Evolutionary conservation across 768 basidiomycete genomes (phyloP).

Genomic region (Mycena leptocephala): DNA sequence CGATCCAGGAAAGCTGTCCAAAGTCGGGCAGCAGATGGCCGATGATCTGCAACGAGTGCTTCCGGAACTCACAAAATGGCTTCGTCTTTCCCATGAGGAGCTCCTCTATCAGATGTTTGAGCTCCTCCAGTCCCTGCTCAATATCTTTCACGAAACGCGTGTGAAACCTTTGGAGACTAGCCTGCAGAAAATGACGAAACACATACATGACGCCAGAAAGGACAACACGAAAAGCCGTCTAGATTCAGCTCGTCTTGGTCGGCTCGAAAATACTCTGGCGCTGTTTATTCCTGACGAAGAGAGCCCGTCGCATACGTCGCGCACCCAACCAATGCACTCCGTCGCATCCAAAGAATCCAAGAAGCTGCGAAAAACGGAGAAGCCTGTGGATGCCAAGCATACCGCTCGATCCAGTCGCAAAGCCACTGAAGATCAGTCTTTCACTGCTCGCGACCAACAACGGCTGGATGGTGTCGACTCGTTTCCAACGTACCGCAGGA

Average conservation of each 20-base stretch:
- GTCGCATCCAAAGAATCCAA: constrained; percentile 6
- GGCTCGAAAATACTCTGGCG: constrained; percentile 78
- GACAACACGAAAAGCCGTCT: constrained; percentile 68
- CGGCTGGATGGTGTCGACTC: constrained; percentile 53
- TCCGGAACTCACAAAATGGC: constrained; percentile 86
- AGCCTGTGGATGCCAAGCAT: neutral
- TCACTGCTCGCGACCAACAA: constrained; percentile 50
- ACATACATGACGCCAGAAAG: constrained; percentile 73
- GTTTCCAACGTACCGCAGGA: constrained; percentile 60
- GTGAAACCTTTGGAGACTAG: constrained; percentile 70
- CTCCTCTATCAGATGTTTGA: constrained; percentile 91
- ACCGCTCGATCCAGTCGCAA: constrained; percentile 20
- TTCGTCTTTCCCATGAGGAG: constrained; percentile 94
- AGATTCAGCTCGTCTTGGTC: constrained; percentile 70
- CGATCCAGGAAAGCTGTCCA: constrained; percentile 67
- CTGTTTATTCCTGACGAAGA: constrained; percentile 68
- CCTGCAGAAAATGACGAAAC: constrained; percentile 78
- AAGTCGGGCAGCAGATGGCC: constrained; percentile 82
- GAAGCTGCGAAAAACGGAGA: constrained; percentile 20
- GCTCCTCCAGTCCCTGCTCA: constrained; percentile 84
- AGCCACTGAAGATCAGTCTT: constrained; percentile 6
- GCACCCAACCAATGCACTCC: neutral
- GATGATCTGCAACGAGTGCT: constrained; percentile 85
- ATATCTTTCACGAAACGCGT: constrained; percentile 78
- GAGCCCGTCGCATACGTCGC: neutral